Evolutionary conservation across 768 basidiomycete species (phyloP).

Genomic region (Tricholomella constricta): DNA sequence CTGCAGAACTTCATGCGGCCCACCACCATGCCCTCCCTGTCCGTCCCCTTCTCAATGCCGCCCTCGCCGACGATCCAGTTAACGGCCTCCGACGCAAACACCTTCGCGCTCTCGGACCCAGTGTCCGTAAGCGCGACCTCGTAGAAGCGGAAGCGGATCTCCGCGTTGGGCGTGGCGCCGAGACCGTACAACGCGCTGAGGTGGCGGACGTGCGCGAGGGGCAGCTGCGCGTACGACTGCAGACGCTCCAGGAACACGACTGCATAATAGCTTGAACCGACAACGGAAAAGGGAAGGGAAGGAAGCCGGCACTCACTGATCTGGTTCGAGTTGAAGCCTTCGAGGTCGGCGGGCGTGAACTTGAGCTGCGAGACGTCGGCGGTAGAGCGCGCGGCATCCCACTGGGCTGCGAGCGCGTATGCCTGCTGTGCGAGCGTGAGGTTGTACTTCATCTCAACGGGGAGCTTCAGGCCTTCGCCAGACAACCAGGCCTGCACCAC

Average conservation of each 20-base stretch:
- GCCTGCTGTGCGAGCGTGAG: conserved; percentile 67
- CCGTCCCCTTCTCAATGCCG: conserved; percentile 21
- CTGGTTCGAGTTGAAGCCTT: conserved; percentile 72
- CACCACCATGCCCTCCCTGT: conserved; percentile 54
- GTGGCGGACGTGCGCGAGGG: conserved; percentile 55
- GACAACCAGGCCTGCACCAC: conserved; percentile 70
- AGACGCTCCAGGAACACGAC: conserved; percentile 87
- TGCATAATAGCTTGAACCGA: too few species aligned
- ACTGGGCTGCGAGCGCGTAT: conserved; percentile 69
- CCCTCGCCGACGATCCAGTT: conserved; percentile 73
- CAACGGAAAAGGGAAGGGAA: too few species aligned
- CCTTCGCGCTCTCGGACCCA: conserved; percentile 44
- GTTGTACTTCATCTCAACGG: conserved; percentile 77
- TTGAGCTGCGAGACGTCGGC: conserved; percentile 44
- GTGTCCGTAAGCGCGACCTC: conserved; percentile 62
- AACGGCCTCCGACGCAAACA: conserved; percentile 54
- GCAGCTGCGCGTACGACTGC: conserved; percentile 61
- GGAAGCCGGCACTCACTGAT: conserved; percentile 71
- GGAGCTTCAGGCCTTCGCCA: conserved; percentile 75
- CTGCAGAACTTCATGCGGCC: conserved; percentile 88
- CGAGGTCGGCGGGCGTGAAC: conserved; percentile 64
- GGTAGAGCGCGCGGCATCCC: conserved; percentile 64
- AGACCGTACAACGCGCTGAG: conserved; percentile 58
- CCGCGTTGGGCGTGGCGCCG: conserved; percentile 64
- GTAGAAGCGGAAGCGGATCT: conserved; percentile 81